phyloP scores from a whole-genome alignment of 179 eudicot genomes.

The Beta corolliflora region DNA sequence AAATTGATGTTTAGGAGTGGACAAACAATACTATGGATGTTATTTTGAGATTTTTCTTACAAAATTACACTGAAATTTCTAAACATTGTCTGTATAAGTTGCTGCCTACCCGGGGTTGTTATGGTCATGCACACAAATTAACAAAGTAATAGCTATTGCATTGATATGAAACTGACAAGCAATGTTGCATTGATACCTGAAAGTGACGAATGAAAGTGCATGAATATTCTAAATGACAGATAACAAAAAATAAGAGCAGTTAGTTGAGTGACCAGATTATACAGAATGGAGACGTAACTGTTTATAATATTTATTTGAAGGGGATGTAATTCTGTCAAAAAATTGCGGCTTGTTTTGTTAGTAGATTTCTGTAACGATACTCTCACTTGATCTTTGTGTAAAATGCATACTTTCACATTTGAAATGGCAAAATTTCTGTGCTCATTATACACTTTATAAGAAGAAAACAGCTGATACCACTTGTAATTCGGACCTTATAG shows the following conservation, averaged over 20 bases:
- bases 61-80: no score
- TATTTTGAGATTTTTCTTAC: no score
- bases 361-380: not conserved
- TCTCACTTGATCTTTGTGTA: constrained; percentile 1
- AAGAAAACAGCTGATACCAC: not conserved
- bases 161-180: not conserved
- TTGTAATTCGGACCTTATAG: not conserved
- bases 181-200: not conserved
- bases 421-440: not conserved
- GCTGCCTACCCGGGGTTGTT: no score
- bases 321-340: not conserved
- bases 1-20: not conserved
- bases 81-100: no score
- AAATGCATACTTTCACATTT: not conserved
- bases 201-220: not conserved
- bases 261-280: no score
- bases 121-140: no score
- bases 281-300: no score
- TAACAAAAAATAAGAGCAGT: not conserved
- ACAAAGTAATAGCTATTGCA: no score
- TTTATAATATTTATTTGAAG: not conserved
- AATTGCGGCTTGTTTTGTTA: not conserved
- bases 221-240: not conserved
- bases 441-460: not conserved
- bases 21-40: not conserved